Base-by-base conservation (phyloP, 1,139 yeast species). In the Tardiomyces digboiensis region DNA sequence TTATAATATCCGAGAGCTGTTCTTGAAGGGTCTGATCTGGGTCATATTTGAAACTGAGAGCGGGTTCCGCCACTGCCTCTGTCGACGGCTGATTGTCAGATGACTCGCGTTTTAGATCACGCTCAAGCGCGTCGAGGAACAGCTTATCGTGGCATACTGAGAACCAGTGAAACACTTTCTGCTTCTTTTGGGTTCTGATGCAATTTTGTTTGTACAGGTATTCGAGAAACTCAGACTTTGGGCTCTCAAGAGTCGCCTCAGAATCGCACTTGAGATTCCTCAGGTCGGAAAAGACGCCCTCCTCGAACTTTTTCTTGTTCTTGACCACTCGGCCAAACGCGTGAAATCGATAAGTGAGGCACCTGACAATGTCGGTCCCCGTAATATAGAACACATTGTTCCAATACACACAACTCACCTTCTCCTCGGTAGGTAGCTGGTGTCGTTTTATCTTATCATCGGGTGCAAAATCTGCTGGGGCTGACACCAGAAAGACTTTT, bases 141-240 rank as follows among this genome's bases (percentile, higher is more conserved):
- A 91, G 67, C 58, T 85, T 81, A 60, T 91, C 97, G 65, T 91
- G 97, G 39, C 93, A 91, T 7, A 91, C 97, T 58, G 89, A 83
- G 62, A 85, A 89, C 98, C 98, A 91, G 62, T 82, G 88, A 61
- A 91, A 91, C 37, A 91, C 97, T 61, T 91, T 91, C 61, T 91
- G 98, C 60, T 91, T 91, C 71, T 91, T 91, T 59, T 91, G 97
- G 1, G 98, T 91, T 54, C 96, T 74, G 20, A 91, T 72, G 61
- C 98, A 89, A 51, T 82, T 79, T 60, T 91, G 87, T 57, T 82
- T 84, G 64, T 83, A 87, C 39, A 91, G 68, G 55, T 89, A 88
- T 52, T 84, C 87, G 48, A 91, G 71, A 60, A 91, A 88, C 40
- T 80, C 82, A 0, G 95, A 86, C 59, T 87, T 80, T 7, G 98